Evolutionary conservation across 352 stramenopile genomes (phyloP), one percentile per base, ranked within the genome.

Genomic region (Globisporangium cederbergense): DNA sequence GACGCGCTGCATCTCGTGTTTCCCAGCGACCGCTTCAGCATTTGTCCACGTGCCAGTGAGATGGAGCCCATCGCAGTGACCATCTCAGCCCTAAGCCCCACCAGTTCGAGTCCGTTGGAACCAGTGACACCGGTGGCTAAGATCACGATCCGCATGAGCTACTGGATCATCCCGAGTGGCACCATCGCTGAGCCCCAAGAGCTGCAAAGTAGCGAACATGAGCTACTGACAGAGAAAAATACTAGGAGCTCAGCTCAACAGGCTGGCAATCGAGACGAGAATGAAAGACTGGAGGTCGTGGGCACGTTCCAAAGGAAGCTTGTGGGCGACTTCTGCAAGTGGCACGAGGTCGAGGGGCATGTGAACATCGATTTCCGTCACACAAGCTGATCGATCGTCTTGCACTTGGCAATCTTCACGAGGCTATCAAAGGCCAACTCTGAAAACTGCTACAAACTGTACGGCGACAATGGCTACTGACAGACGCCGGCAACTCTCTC

Each of bases 1-100:
- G 81, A 93, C 58, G 75, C 75, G 2, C 69, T 91, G 43, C 77
- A 88, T 28, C 43, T 86, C 1, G 62, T 88, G 22, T 72, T 91
- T 53, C 66, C 68, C 8, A 79, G 65, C 32, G 65, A 80, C 14
- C 67, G 74, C 9, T 83, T 77, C 56, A 88, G 68, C 59, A 76
- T 91, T 16, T 91, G 81, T 40, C 80, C 81, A 2, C 74, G 86
- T 32, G 57, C 75, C 34, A 58, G 46, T 36, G 60, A 67, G 13
- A 81, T 77, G 40, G 64, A 82, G 22, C 78, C 79, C 0, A 78
- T 90, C 47, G 49, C 70, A 6, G 73, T 90, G 36, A 30, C 58
- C 9, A 62, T 89, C 40, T 72, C 49, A 25, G 45, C 22, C 51
- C 25, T 28, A 28, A 18, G 20, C 14, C 16, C 20, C 5, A 49